These are phyloP conservation scores for Phytopythium oedochilum DNA, from an alignment of 352 stramenopile species.

Conservation along the genomic window DNA sequence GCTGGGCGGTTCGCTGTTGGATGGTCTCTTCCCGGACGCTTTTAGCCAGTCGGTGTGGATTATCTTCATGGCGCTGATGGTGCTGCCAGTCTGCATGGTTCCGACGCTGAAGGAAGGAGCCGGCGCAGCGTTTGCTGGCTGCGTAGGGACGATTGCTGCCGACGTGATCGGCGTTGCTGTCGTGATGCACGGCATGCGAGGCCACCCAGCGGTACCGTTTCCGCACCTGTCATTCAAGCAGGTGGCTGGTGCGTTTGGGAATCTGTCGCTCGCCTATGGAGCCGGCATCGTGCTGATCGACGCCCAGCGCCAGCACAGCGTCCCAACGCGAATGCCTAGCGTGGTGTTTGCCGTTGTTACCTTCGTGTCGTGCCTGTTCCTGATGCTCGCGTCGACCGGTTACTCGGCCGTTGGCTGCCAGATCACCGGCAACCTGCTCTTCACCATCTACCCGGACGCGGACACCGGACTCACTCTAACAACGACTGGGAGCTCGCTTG, in stretches of 20 bases:
- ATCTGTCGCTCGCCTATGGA: constrained; percentile 11
- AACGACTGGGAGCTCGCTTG: too few relatives aligned
- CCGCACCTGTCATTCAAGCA: not conserved
- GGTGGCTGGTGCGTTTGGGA: not conserved
- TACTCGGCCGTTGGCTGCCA: constrained; percentile 47
- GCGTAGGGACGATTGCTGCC: constrained; percentile 37
- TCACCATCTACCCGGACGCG: constrained; percentile 33
- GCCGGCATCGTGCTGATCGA: constrained; percentile 37
- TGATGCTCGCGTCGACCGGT: constrained; percentile 27
- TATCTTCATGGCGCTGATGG: constrained; percentile 33
- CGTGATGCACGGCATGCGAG: not conserved
- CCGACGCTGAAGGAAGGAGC: constrained; percentile 43
- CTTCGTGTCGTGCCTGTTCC: constrained; percentile 41
- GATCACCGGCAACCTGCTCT: constrained; percentile 53
- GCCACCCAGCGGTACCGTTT: not conserved
- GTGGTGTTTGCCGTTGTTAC: constrained; percentile 36
- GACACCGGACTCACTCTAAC: too few relatives aligned
- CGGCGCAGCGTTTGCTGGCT: constrained; percentile 34
- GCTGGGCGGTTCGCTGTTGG: constrained; percentile 21
- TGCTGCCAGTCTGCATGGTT: constrained; percentile 35
- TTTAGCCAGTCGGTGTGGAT: constrained; percentile 23
- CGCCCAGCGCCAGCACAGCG: constrained; percentile 32
- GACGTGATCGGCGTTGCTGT: constrained; percentile 37
- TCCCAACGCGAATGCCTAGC: constrained; percentile 22
- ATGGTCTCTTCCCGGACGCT: constrained; percentile 22